Base-by-base conservation (phyloP, 2,329 filamentous ascomycete species). In the Aspergillus phoenicis region DNA sequence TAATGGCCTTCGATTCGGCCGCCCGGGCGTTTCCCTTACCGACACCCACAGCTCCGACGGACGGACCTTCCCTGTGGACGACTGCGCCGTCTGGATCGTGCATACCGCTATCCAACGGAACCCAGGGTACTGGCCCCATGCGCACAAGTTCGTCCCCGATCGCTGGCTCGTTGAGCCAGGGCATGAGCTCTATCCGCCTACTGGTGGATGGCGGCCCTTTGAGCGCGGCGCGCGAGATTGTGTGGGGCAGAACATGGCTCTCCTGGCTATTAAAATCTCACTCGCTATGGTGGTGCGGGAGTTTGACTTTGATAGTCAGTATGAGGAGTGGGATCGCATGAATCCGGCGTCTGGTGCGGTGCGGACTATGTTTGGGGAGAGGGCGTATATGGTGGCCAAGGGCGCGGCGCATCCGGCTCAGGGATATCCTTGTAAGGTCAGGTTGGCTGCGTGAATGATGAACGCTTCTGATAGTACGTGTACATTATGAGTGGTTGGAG, bases 171-270 rank as follows among this genome's bases (percentile, higher is more conserved):
- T 67, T 52, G 68, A 63, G 69, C 68, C 63, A 65, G 59, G 57
- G 53, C 51, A 53, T 26, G 26, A 17, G 11, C 58, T 66, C 17
- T 65, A 65, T 51, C 64, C 64, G 33, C 58, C 62, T 0, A 76
- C 75, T 8, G 74, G 77, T 24, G 81, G 80, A 1, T 84, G 77
- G 76, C 72, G 82, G 15, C 75, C 81, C 0, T 85, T 84, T 64
- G 80, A 82, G 60, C 76, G 80, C 55, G 82, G 82, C 0, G 74
- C 76, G 1, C 70, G 82, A 4, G 78, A 77, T 30, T 85, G 83
- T 64, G 75, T 85, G 8, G 83, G 83, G 1, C 80, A 83, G 63
- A 75, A 78, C 11, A 68, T 84, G 17, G 81, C 81, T 0, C 73
- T 82, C 65, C 71, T 83, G 26, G 80, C 83, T 63, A 52, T 73